A percentile compares a stretch with the other conserved stretches of the same genome.
Evolutionary conservation across 352 stramenopile species (phyloP).

Genomic region (Phytophthora gonapodyides): DNA sequence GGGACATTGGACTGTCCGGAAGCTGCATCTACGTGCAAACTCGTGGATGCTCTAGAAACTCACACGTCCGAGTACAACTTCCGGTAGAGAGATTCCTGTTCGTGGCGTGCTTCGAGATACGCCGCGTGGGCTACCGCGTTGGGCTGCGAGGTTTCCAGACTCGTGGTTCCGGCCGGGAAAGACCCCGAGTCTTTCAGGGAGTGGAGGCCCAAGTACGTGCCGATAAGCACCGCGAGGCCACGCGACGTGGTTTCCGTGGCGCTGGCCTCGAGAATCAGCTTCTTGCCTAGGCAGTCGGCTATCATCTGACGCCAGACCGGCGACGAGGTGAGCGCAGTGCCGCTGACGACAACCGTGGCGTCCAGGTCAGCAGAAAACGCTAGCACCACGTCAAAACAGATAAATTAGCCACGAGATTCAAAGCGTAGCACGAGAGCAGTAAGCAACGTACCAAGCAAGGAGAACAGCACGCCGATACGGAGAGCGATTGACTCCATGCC

Average conservation of each 20-base stretch:
- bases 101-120: constrained; percentile 67
- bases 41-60: constrained; percentile 5
- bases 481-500: constrained; percentile 93
- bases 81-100: constrained; percentile 74
- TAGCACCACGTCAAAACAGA: constrained; percentile 12
- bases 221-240: constrained; percentile 77
- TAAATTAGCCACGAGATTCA: constrained; percentile 1
- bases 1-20: background rate
- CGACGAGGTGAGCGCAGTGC: constrained; percentile 82
- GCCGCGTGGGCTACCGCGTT: constrained; percentile 54
- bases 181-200: constrained; percentile 44
- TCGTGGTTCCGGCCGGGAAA: constrained; percentile 28
- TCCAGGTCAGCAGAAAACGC: constrained; percentile 51
- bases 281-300: constrained; percentile 75
- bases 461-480: constrained; percentile 84
- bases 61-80: constrained; percentile 57
- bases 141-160: constrained; percentile 44
- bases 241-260: constrained; percentile 83
- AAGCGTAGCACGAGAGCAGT: background rate
- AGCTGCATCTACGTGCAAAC: too few species aligned
- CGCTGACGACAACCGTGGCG: constrained; percentile 73
- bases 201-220: constrained; percentile 64
- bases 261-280: constrained; percentile 68
- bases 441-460: constrained; percentile 65
- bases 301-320: constrained; percentile 88